Evolutionary conservation across 1,284 basidiomycete genomes (phyloP), one percentile per base, ranked within the genome.

Genomic region (Pisolithus thermaeus): DNA sequence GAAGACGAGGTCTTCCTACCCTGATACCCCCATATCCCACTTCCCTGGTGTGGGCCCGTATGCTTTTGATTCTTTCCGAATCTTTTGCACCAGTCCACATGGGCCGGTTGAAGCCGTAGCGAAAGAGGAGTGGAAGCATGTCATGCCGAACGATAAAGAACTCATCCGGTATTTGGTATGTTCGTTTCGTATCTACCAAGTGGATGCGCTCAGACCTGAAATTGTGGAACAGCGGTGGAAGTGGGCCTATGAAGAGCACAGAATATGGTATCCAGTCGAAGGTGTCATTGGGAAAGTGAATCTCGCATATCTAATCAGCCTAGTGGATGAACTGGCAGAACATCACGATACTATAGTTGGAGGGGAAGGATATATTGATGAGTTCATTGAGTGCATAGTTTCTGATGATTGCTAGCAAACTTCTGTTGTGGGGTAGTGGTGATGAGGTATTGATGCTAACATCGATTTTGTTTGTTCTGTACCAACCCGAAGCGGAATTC

Each of bases 41-140:
- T 69, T 80, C 8, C 80, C 81, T 0, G 81, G 82, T 0, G 69
- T 76, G 1, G 83, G 84, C 0, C 69, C 72, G 1, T 87, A 86
- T 55, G 84, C 84, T 1, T 70, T 83, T 1, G 83, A 86, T 59
- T 85, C 81, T 2, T 83, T 83, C 56, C 73, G 81, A 32, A 83
- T 87, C 18, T 87, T 84, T 60, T 84, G 79, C 50, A 64, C 63
- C 50, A 52, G 62, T 16, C 7, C 20, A 18, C 25, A 14, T 14
- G 32, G 32, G 32, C 32, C 32, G 3, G 32, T 27, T 9, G 43
- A 32, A 3, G 3, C 23, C 7, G 38, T 14, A 7, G 28, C 28
- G 7, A 48, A 55, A 18, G 58, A 74, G 3, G 77, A 78, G 51
- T 86, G 84, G 84, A 79, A 78, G 57, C 32, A 54, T 0, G 83